Evolutionary conservation across 2,329 filamentous ascomycete genomes (phyloP), one percentile per base, ranked within the genome.

Genomic region (Plenodomus tracheiphilus): DNA sequence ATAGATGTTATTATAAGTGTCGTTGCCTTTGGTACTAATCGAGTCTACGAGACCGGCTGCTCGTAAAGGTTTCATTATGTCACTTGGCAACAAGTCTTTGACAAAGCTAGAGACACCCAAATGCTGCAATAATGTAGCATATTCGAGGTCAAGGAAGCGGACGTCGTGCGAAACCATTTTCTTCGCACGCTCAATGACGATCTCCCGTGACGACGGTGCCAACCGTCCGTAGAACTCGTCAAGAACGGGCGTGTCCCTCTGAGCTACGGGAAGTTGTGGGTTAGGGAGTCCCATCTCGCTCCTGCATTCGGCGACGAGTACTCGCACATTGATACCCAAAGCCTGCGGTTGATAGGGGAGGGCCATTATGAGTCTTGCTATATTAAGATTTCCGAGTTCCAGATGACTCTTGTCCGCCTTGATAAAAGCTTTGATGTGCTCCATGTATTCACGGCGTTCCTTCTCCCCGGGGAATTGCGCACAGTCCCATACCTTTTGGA

Each of bases 151-250:
- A 4, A 66, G 43, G 32, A 50, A 52, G 5, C 35, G 46, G 15
- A 41, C 38, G 47, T 68, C 47, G 2, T 49, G 35, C 28, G 43
- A 41, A 18, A 65, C 58, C 2, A 69, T 36, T 16, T 43, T 43
- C 22, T 46, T 57, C 5, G 56, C 58, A 17, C 59, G 56, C 4
- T 59, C 43, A 16, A 49, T 40, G 19, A 69, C 54, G 11, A 43
- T 47, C 4, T 34, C 46, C 32, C 53, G 56, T 20, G 58, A 41
- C 8, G 46, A 40, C 10, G 61, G 46, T 3, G 51, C 54, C 7
- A 68, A 45, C 1, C 39, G 39, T 15, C 64, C 64, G 38, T 61
- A 64, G 41, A 65, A 69, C 10, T 64, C 57, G 41, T 41, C 53
- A 8, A 62, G 18, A 7, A 32, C 28, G 15, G 28, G 28, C 28